Evolutionary conservation across 2,329 filamentous ascomycete species (phyloP).

Genomic region (Huntiella abstrusa): DNA sequence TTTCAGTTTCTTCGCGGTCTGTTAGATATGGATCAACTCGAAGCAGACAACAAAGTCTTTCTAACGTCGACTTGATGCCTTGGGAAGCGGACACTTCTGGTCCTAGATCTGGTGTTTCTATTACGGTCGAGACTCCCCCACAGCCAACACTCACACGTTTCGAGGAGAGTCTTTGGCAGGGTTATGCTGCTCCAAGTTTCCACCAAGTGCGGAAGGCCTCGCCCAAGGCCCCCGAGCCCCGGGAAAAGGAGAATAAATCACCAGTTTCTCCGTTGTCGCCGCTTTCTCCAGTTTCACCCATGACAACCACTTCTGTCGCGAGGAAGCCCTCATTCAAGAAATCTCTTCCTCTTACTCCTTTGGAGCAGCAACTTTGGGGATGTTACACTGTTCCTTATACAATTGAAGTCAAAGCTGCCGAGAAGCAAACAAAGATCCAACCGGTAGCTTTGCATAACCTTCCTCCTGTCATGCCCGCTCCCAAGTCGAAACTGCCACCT

Average conservation of each 20-base stretch:
- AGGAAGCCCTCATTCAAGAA: neutral
- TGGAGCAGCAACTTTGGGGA: constrained; percentile 7
- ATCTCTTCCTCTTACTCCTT: neutral
- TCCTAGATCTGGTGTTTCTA: neutral
- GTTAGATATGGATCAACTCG: neutral
- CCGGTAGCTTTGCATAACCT: neutral
- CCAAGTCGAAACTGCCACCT: neutral
- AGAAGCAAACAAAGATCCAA: neutral
- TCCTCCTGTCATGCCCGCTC: neutral
- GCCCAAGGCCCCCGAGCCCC: neutral
- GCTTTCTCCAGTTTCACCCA: neutral
- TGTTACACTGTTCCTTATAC: constrained; percentile 1
- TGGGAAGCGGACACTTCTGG: neutral
- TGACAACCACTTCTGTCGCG: neutral
- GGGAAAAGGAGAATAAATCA: neutral
- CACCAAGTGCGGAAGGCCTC: neutral
- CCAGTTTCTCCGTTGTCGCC: neutral
- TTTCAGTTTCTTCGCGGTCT: neutral
- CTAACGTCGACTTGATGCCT: constrained; percentile 1
- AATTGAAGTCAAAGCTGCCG: neutral
- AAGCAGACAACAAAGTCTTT: neutral
- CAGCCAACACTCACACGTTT: neutral
- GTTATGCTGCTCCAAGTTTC: constrained; percentile 6
- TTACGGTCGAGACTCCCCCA: neutral
- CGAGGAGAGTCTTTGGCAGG: constrained; percentile 1